Evolutionary conservation across 108 stramenopile species (phyloP).

Genomic region (Aurantiochytrium sp.): DNA sequence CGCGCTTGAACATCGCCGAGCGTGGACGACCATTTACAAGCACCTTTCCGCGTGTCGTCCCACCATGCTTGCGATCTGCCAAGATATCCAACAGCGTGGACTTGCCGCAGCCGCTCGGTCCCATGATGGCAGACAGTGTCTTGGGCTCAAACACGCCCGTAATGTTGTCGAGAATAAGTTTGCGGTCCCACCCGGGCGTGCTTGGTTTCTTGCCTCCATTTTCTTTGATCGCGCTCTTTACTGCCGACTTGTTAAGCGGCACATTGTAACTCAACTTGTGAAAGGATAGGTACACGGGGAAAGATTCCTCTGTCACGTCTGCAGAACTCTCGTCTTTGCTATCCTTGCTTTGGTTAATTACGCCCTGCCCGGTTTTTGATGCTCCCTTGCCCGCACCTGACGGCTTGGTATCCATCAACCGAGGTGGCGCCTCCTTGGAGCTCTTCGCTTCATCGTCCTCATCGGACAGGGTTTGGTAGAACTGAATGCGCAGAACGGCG

Average conservation of each 20-base stretch:
- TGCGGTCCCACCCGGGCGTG: not conserved
- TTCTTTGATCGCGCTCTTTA: not conserved
- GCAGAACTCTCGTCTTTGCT: not conserved
- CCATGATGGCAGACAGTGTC: constrained; percentile 22
- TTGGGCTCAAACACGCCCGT: constrained; percentile 16
- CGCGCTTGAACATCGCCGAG: not conserved
- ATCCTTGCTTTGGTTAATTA: not conserved
- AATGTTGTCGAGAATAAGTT: constrained; percentile 18
- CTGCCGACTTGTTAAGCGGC: not conserved
- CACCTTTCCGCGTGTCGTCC: not conserved
- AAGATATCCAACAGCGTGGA: constrained; percentile 24
- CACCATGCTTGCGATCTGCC: constrained; percentile 13
- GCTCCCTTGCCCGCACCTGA: not conserved
- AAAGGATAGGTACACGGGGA: constrained; percentile 17
- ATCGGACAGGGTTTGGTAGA: not conserved
- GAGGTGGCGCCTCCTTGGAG: not conserved
- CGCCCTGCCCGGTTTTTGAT: not conserved
- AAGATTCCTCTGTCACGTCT: too few relatives aligned
- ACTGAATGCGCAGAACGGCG: not conserved
- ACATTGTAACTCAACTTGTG: not conserved
- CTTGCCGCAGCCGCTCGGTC: constrained; percentile 29
- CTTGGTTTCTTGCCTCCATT: not conserved
- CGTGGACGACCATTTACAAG: constrained; percentile 9
- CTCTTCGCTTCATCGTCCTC: not conserved
- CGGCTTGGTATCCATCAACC: not conserved